Evolutionary conservation across 768 basidiomycete genomes (phyloP), one percentile per base, ranked within the genome.

Genomic region (Kwoniella heveanensis): DNA sequence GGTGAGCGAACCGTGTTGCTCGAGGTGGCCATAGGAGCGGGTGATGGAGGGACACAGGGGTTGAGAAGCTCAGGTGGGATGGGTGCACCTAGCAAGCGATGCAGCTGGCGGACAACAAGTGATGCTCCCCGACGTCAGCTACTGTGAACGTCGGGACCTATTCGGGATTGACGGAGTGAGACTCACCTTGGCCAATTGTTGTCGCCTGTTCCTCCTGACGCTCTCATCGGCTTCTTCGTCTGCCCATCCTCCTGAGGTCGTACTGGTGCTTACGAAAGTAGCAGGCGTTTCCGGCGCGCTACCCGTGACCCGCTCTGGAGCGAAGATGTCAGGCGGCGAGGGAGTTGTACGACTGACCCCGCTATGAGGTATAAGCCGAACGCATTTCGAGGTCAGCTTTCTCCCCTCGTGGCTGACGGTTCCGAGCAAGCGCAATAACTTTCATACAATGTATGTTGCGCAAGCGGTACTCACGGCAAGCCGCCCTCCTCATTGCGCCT

Each of bases 101-200:
- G 64, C 6, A 68, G 54, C 68, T 68, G 54, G 48, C 48, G 57
- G 10, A 49, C n/a, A n/a, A n/a, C n/a, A n/a, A n/a, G n/a, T n/a
- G n/a, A n/a, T n/a, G n/a, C n/a, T n/a, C n/a, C n/a, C n/a, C n/a
- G n/a, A n/a, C n/a, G n/a, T n/a, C n/a, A n/a, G n/a, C n/a, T n/a
- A n/a, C n/a, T n/a, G n/a, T n/a, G n/a, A n/a, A n/a, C n/a, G n/a
- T n/a, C n/a, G n/a, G n/a, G n/a, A n/a, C n/a, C n/a, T n/a, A n/a
- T n/a, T n/a, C n/a, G n/a, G n/a, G n/a, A n/a, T 32, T 6, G 13
- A 32, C 32, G 5, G 13, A 6, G 13, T 13, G 25, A 9, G 9
- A 63, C 67, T 53, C 49, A 70, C 68, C 63, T 74, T 74, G 30
- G 69, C 69, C 1, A 66, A 37, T 44, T 74, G 72, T 27, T 56